Conservation (phyloP, 148 eudicot genomes). For the Silene conica region DNA sequence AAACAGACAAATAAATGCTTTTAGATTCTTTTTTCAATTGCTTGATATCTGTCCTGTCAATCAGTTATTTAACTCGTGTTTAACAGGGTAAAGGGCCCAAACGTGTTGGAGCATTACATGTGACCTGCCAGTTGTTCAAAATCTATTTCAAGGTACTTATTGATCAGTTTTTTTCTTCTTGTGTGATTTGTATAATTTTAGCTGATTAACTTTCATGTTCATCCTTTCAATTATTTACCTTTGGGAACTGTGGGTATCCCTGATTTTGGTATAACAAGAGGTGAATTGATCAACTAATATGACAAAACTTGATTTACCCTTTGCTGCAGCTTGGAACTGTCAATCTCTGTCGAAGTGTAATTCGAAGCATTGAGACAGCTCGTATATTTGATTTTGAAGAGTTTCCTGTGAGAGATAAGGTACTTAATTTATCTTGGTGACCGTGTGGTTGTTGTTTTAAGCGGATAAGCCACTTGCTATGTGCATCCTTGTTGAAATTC, state of each 20-base stretch:
- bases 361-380: constrained; percentile 98
- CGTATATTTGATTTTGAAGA: constrained; percentile 98
- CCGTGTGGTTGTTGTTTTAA: not conserved
- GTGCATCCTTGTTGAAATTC: not conserved
- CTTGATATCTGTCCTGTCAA: not conserved
- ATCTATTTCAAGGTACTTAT: constrained; percentile 75
- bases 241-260: not conserved
- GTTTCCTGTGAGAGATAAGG: constrained; percentile 94
- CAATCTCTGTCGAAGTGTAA: constrained; percentile 95
- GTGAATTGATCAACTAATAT: not conserved
- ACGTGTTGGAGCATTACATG: constrained; percentile 95
- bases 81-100: constrained; percentile 91
- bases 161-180: constrained; percentile 1
- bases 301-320: not conserved
- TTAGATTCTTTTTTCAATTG: not conserved
- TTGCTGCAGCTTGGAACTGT: constrained; percentile 83
- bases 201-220: not conserved
- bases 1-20: not conserved
- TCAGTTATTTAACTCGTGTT: constrained; percentile 13
- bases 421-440: constrained; percentile 21
- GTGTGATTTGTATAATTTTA: not conserved
- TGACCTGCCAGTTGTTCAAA: constrained; percentile 94
- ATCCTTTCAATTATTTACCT: not conserved
- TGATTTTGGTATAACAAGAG: not conserved
- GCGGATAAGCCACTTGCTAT: not conserved